Evolutionary conservation across 192 early-diverging fungal genomes (phyloP).

Genomic region (Coemansia erecta): DNA sequence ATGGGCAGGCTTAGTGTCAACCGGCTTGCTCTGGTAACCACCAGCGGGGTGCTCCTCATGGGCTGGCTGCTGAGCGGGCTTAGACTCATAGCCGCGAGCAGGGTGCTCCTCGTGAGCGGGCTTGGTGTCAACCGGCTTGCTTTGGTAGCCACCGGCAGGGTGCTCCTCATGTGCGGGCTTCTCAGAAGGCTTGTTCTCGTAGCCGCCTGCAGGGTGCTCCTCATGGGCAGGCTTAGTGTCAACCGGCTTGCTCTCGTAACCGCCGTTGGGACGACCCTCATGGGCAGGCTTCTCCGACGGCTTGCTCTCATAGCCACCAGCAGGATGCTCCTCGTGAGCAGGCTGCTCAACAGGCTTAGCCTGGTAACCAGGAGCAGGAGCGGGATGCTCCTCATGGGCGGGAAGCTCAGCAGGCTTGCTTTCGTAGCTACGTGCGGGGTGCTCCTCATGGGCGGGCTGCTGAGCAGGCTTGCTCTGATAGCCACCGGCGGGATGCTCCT

Average conservation of each 20-base stretch:
- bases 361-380: neutral
- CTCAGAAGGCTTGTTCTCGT: constrained; percentile 3
- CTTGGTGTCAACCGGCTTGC: neutral
- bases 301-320: neutral
- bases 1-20: neutral
- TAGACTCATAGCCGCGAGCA: neutral
- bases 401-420: neutral
- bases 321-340: constrained; percentile 20
- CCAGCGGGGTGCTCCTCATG: neutral
- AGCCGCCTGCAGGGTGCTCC: constrained; percentile 12
- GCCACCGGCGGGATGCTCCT: neutral
- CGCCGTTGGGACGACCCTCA: neutral
- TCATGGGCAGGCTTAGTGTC: constrained; percentile 9
- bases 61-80: neutral
- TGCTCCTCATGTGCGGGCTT: constrained; percentile 8
- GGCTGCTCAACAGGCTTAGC: constrained; percentile 3
- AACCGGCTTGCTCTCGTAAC: neutral
- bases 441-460: neutral
- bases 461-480: neutral
- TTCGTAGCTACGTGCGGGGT: neutral
- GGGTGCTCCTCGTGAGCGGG: constrained; percentile 3
- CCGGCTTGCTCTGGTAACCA: neutral
- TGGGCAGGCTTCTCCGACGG: neutral
- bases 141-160: neutral
- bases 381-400: neutral